A percentile compares a stretch with the other conserved stretches of the same genome.
These are phyloP conservation scores for Kodamaea alishanica DNA, from an alignment of 1,139 yeast species.

Conservation along the genomic window DNA sequence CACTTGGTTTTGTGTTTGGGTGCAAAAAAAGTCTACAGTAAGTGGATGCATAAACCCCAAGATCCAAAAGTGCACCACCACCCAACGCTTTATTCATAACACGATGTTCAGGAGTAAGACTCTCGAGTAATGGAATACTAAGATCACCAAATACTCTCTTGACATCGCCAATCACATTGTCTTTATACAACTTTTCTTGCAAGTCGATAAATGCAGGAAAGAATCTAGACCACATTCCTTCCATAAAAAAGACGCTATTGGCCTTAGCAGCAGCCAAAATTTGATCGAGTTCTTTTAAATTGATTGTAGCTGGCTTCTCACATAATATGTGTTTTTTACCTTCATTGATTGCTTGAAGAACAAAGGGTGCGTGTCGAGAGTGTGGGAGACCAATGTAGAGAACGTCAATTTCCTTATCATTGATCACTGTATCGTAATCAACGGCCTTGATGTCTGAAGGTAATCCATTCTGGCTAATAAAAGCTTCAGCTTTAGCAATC, in stretches of 20 bases:
- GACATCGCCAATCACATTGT: slow-evolving; percentile 46
- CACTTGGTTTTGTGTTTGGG: slow-evolving; percentile 18
- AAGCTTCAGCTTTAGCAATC: slow-evolving; percentile 24
- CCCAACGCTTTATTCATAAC: slow-evolving; percentile 46
- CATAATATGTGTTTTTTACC: slow-evolving; percentile 55
- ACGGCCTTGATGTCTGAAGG: slow-evolving; percentile 9
- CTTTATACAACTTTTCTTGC: slow-evolving; percentile 38
- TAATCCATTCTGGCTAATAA: slow-evolving; percentile 14
- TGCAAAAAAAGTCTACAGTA: slow-evolving; percentile 42
- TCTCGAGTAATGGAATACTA: slow-evolving; percentile 29
- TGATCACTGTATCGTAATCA: slow-evolving; percentile 34
- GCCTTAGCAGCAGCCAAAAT: slow-evolving; percentile 44
- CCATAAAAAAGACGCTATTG: slow-evolving; percentile 52
- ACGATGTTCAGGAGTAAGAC: slow-evolving; percentile 13
- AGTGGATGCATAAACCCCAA: slow-evolving; percentile 57
- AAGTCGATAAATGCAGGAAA: slow-evolving; percentile 48
- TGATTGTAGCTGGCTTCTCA: slow-evolving; percentile 61
- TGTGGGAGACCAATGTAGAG: slow-evolving; percentile 63
- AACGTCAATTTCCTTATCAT: slow-evolving; percentile 45
- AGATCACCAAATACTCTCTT: slow-evolving; percentile 41
- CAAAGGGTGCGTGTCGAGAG: slow-evolving; percentile 49
- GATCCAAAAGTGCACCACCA: slow-evolving; percentile 59
- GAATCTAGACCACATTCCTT: slow-evolving; percentile 64
- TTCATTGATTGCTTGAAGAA: slow-evolving; percentile 45
- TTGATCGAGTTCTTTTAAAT: slow-evolving; percentile 42